These are phyloP conservation scores for Nannochloropsis granulata DNA, from an alignment of 108 stramenopile species.

Conservation along the genomic window DNA sequence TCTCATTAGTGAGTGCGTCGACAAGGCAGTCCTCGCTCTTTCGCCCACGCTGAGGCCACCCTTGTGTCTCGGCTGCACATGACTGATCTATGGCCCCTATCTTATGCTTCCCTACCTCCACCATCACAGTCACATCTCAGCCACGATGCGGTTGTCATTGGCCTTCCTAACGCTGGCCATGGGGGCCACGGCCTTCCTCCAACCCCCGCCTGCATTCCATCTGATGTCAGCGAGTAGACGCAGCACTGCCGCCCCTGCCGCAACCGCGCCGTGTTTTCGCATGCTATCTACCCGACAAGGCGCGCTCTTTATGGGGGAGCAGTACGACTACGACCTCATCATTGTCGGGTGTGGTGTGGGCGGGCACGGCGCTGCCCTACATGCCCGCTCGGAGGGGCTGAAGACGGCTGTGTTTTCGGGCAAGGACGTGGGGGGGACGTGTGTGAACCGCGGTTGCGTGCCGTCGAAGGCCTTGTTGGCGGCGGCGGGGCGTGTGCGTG, in stretches of 20 bases:
- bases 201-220: neutral
- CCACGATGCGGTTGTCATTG: neutral
- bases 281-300: neutral
- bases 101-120: neutral
- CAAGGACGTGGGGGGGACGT: slow-evolving; percentile 85
- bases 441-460: slow-evolving; percentile 97
- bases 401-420: slow-evolving; percentile 87
- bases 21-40: too few relatives aligned
- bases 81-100: neutral
- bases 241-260: neutral
- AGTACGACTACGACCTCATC: slow-evolving; percentile 32
- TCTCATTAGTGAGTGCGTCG: too few relatives aligned
- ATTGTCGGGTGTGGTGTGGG: slow-evolving; percentile 89
- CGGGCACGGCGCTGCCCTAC: slow-evolving; percentile 96
- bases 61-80: neutral
- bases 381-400: slow-evolving; percentile 61
- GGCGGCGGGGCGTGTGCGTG: slow-evolving; percentile 79
- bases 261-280: neutral
- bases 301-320: neutral
- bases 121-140: neutral
- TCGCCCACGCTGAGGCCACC: neutral
- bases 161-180: neutral
- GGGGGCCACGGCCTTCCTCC: neutral
- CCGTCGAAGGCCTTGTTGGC: slow-evolving; percentile 93
- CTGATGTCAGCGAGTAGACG: neutral